phyloP scores from a whole-genome alignment of 768 basidiomycete genomes.

The Podaxis carcinomalis region DNA sequence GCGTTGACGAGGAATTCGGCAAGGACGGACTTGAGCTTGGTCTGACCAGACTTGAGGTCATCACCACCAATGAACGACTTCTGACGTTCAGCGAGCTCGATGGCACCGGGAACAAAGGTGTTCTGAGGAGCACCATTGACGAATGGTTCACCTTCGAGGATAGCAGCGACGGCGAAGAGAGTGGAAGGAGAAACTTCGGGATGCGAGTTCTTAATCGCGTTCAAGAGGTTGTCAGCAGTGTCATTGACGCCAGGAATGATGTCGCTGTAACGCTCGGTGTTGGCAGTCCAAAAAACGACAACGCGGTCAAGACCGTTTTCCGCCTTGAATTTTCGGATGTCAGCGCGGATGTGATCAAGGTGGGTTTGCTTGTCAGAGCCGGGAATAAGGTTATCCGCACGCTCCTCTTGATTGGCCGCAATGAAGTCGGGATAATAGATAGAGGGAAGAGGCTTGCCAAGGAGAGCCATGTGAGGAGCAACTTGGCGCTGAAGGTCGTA shows the following conservation, averaged over 20 bases:
- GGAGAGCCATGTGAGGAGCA: conserved; percentile 73
- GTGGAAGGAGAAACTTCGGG: conserved; percentile 95
- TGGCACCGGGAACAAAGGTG: conserved; percentile 95
- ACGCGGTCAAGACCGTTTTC: conserved; percentile 81
- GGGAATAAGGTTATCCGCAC: conserved; percentile 90
- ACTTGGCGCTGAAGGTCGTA: conserved; percentile 97
- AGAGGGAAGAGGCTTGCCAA: conserved; percentile 84
- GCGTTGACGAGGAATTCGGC: conserved; percentile 99
- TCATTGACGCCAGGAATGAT: conserved; percentile 95
- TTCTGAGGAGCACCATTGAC: conserved; percentile 98
- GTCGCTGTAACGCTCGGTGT: conserved; percentile 97
- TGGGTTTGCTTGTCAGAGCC: conserved; percentile 87
- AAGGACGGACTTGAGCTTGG: conserved; percentile 93
- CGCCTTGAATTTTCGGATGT: conserved; percentile 91
- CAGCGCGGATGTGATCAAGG: conserved; percentile 86
- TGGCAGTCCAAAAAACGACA: conserved; percentile 97
- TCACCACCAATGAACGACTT: conserved; percentile 95
- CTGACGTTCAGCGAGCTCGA: conserved; percentile 86
- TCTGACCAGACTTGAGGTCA: conserved; percentile 97
- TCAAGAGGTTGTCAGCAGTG: conserved; percentile 82
- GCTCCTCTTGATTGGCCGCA: conserved; percentile 94
- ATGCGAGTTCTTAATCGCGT: conserved; percentile 80
- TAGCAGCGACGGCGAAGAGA: conserved; percentile 91
- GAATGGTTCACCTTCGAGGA: conserved; percentile 93
- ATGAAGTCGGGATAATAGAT: conserved; percentile 98